A percentile compares a stretch with the other conserved stretches of the same genome.
These are phyloP conservation scores for Platanthera zijinensis DNA, from an alignment of 106 monocot genomes.

Conservation along the genomic window DNA sequence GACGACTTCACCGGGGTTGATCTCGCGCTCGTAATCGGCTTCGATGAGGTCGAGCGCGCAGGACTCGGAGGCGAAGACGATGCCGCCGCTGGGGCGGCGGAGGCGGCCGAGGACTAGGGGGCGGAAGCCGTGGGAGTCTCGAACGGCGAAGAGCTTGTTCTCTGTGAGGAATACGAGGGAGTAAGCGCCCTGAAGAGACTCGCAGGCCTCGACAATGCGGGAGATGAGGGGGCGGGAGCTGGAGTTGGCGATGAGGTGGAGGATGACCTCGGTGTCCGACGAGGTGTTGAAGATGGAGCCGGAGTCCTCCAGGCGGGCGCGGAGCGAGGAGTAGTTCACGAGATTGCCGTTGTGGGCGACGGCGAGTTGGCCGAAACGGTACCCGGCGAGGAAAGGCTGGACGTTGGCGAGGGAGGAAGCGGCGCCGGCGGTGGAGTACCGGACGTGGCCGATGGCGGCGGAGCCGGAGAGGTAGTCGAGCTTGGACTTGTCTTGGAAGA, in stretches of 20 bases:
- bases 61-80: constrained; percentile 66
- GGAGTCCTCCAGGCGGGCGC: constrained; percentile 31
- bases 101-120: constrained; percentile 72
- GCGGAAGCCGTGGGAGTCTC: constrained; percentile 78
- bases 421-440: constrained; percentile 86
- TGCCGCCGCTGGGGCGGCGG: constrained; percentile 30
- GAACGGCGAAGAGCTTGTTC: constrained; percentile 64
- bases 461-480: constrained; percentile 53
- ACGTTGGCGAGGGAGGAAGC: constrained; percentile 60
- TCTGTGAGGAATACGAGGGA: constrained; percentile 52
- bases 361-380: constrained; percentile 54
- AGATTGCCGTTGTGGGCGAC: constrained; percentile 92
- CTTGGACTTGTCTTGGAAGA: constrained; percentile 41
- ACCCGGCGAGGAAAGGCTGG: constrained; percentile 69
- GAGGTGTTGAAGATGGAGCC: constrained; percentile 78
- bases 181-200: constrained; percentile 49
- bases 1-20: constrained; percentile 31
- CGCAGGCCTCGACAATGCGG: constrained; percentile 51
- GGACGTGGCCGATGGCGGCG: constrained; percentile 82
- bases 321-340: constrained; percentile 61
- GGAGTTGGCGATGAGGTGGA: constrained; percentile 65
- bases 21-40: constrained; percentile 43
- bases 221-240: constrained; percentile 62
- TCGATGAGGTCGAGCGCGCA: constrained; percentile 62
- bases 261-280: constrained; percentile 55